Evolutionary conservation across 352 stramenopile genomes (phyloP), one percentile per base, ranked within the genome.

Genomic region (Sclerospora graminicola): DNA sequence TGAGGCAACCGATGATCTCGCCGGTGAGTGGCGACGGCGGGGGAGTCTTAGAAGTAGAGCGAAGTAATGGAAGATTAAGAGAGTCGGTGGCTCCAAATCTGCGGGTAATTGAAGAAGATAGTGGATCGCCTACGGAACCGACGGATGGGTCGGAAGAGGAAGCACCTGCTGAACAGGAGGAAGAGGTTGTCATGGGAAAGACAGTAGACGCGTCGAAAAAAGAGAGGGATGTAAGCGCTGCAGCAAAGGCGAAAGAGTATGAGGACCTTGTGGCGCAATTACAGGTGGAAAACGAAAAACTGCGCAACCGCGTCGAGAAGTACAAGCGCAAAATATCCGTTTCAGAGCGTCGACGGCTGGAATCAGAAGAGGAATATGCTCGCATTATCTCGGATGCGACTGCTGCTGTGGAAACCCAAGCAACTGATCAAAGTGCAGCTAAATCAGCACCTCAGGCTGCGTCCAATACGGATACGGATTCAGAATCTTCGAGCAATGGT

Each of bases 201-300:
- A 44, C 67, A 20, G 45, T 48, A 26, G 44, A 66, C n/a, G 65
- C 51, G 4, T 51, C 60, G 15, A 57, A 56, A 9, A 26, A 41
- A 0, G 54, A 68, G 31, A 61, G 32, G 27, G 60, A 58, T 5
- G 57, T 62, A 0, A 51, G 73, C 21, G 16, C 30, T 28, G 24
- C 31, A 5, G 21, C 33, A 29, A 66, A 54, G 23, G 49, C 14
- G 24, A 68, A 63, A 14, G 63, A 70, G 30, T 46, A 48, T 6
- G 51, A 75, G 14, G 61, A 69, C 30, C 20, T 72, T 0, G 52
- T 89, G 13, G 47, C 43, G 9, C 62, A 76, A 44, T 50, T 92
- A 8, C 67, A 87, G 45, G 61, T 60, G 1, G 80, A 92, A 43
- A 92, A 92, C 43, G 72, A 89, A 13, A 84, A 84, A 39, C 38